Conservation (phyloP, 371 early-diverging fungal species). For the Lichtheimia hyalospora region DNA sequence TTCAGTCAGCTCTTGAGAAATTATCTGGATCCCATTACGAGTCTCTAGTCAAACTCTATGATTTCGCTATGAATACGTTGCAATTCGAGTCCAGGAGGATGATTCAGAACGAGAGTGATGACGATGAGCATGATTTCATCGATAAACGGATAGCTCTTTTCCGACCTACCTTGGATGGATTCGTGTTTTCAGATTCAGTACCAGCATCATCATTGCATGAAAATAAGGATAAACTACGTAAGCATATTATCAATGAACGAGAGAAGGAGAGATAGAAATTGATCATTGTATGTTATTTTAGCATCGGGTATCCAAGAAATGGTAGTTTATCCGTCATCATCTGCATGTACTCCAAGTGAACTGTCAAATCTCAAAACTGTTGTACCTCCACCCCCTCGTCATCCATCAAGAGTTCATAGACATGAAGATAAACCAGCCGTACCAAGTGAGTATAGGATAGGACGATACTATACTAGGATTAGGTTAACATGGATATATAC, state of each 20-base stretch:
- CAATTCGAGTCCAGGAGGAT: constrained; percentile 14
- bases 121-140: neutral
- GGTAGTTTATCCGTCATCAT: constrained; percentile 30
- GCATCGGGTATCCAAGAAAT: constrained; percentile 36
- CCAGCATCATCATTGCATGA: constrained; percentile 4
- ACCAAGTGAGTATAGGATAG: constrained; percentile 25
- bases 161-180: constrained; percentile 45
- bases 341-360: constrained; percentile 14
- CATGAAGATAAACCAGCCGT: constrained; percentile 42
- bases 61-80: constrained; percentile 9
- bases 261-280: neutral
- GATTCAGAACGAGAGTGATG: neutral
- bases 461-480: neutral
- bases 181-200: constrained; percentile 35
- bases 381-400: constrained; percentile 35
- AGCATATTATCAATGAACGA: neutral
- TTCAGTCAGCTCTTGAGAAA: constrained; percentile 7
- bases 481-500: neutral
- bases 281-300: constrained; percentile 4
- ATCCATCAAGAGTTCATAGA: constrained; percentile 20
- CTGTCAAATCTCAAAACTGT: constrained; percentile 25
- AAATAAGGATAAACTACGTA: constrained; percentile 22
- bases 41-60: constrained; percentile 5
- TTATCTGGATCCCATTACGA: constrained; percentile 2
- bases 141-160: constrained; percentile 26